Evolutionary conservation across 805 yeast genomes (phyloP), one percentile per base, ranked within the genome.

Genomic region (Candida hispaniensis): DNA sequence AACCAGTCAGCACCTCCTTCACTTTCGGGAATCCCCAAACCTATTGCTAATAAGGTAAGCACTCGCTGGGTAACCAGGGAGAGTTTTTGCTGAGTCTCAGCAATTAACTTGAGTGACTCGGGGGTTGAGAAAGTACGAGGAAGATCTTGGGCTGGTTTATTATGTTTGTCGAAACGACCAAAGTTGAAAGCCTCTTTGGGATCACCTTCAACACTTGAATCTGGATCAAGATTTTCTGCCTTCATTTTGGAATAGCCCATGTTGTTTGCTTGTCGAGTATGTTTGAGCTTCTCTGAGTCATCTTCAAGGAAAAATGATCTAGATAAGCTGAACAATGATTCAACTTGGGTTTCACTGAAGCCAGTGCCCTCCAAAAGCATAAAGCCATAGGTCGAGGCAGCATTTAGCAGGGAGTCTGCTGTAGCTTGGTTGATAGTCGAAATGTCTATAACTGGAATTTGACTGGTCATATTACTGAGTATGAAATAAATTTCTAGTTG

Each of bases 281-380:
- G 66, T 42, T 67, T 52, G 10, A 44, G 35, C 51, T 80, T 80
- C 35, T 67, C 71, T 3, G 60, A 66, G 3, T 40, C 41, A 8
- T 81, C 73, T 16, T 69, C 53, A 2, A 61, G 55, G 46, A 76
- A 75, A 51, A 67, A 75, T 14, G 58, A 50, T 41, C 61, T 56
- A 7, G 78, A 68, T 18, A 71, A 39, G n/a, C 49, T 52, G 43
- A 75, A 75, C 26, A 69, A 50, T 2, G 50, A 51, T 25, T 67
- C 64, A 8, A 75, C 75, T 40, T 75, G 80, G 6, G 57, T 51
- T 40, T 64, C 66, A 1, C 69, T 54, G 48, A 76, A 72, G n/a
- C 64, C 74, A 44, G 75, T 78, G 5, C 83, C 83, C 44, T 75
- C 79, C 4, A 76, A 60, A 39, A 73, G 73, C 10, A 76, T 55